Evolutionary conservation across 495 filamentous ascomycete species (phyloP).

Genomic region (Lasiosphaeriaceae sp.): DNA sequence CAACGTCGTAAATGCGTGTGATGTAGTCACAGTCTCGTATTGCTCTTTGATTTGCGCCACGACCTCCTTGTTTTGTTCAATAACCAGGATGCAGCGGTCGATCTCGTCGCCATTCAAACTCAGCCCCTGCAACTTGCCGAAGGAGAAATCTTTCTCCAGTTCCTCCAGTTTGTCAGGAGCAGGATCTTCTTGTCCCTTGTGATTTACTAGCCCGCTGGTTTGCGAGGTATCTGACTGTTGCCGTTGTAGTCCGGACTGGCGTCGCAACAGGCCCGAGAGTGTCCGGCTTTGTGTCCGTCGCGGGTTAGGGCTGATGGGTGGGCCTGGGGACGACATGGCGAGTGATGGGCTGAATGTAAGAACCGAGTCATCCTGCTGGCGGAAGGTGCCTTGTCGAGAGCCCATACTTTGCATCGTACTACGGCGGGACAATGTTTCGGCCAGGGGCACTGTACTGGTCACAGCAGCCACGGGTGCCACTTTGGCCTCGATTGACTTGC

Average conservation of each 20-base stretch:
- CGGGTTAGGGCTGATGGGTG: background rate
- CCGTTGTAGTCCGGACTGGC: background rate
- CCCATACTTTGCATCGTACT: background rate
- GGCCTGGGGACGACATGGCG: background rate
- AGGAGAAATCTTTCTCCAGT: conserved; percentile 28
- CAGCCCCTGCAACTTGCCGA: conserved; percentile 35
- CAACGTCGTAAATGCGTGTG: conserved; percentile 5
- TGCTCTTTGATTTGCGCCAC: conserved; percentile 33
- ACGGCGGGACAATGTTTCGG: conserved; percentile 11
- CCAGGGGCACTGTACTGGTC: conserved; percentile 14
- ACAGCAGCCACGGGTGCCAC: conserved; percentile 23
- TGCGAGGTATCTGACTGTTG: background rate
- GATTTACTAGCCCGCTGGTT: background rate
- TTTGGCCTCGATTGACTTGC: conserved; percentile 23
- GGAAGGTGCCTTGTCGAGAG: conserved; percentile 6
- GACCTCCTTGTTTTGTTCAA: conserved; percentile 35
- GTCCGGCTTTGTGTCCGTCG: background rate
- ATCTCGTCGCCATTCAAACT: conserved; percentile 37
- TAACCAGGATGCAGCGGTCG: conserved; percentile 31
- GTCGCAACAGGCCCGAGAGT: conserved; percentile 5
- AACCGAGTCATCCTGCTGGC: too few relatives aligned
- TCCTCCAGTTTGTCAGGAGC: conserved; percentile 9
- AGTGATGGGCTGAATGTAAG: too few relatives aligned
- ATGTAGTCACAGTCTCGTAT: background rate
- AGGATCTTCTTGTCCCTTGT: background rate